Evolutionary conservation across 345 rosid genomes (phyloP), one percentile per base, ranked within the genome.

Genomic region (Brassica juncea): DNA sequence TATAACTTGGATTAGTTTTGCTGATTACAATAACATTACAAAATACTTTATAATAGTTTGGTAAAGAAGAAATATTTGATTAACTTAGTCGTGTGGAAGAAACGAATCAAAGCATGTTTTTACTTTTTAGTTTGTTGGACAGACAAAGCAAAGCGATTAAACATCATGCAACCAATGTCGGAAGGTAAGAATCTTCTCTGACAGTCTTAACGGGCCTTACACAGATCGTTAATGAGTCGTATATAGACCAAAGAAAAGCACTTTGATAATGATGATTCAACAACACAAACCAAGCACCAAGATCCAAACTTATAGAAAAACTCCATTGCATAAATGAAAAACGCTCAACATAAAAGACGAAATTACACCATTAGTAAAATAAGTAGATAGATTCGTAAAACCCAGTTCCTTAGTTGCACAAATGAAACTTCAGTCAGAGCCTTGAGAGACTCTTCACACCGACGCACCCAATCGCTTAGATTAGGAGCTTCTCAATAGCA

Each of bases 401-500:
- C 12, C 8, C 16, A 74, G 62, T 54, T 34, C 19, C 19, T 19
- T 19, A 19, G 19, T 19, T 19, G 37, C 49, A 44, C 15, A 68
- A n/a, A 52, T 27, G 31, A 21, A 49, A 34, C 82, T 69, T 85
- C 90, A 84, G 91, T 87, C 89, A 83, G 85, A 88, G 91, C 87
- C 89, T 25, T 72, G 37, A 77, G 88, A 86, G 92, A 87, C 94
- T 87, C 93, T 87, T 94, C 96, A 90, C 87, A 86, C 91, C 90
- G 86, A 49, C 8, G 88, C 7, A 68, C 57, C 65, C 12, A 25
- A 49, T 49, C 81, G 79, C 35, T 65, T 77, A 92, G 84, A 92
- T 90, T 77, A 92, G 76, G 21, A 94, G 91, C 88, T 91, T 94
- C 83, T 94, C 97, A 1, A 94, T 91, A 6, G 97, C 97, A 84